Conservation (phyloP, 805 yeast genomes). For the Zygosaccharomyces pseudorouxii region DNA sequence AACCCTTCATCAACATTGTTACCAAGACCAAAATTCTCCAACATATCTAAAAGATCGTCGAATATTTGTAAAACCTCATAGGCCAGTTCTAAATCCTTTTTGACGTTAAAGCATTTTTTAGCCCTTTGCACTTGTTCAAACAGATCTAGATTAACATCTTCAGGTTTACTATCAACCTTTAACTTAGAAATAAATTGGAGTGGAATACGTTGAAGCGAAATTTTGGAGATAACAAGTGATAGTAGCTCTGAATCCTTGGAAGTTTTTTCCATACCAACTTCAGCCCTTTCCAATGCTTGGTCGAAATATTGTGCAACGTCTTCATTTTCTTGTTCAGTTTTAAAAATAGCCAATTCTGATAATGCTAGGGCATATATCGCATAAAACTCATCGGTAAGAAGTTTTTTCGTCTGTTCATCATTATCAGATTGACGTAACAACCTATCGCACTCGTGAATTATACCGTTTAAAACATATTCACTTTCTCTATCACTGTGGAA, state of each 20-base stretch:
- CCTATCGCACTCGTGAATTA: slow-evolving; percentile 89
- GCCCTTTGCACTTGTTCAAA: slow-evolving; percentile 43
- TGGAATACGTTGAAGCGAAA: slow-evolving; percentile 55
- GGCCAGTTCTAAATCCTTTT: slow-evolving; percentile 37
- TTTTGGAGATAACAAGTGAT: slow-evolving; percentile 50
- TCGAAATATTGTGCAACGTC: slow-evolving; percentile 54
- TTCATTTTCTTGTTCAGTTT: slow-evolving; percentile 38
- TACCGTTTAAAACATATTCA: slow-evolving; percentile 69
- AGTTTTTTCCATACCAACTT: neutral
- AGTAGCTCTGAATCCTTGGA: slow-evolving; percentile 43
- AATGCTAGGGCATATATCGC: slow-evolving; percentile 70
- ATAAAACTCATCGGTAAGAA: slow-evolving; percentile 53
- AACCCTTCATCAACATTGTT: slow-evolving; percentile 51
- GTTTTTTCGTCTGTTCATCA: slow-evolving; percentile 19
- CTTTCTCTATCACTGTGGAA: slow-evolving; percentile 51
- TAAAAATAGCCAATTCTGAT: slow-evolving; percentile 57
- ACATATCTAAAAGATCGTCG: slow-evolving; percentile 65
- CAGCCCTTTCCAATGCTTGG: slow-evolving; percentile 48
- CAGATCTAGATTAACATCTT: slow-evolving; percentile 36
- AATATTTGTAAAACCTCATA: slow-evolving; percentile 52
- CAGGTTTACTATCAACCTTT: slow-evolving; percentile 36
- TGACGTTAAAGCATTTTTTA: slow-evolving; percentile 41
- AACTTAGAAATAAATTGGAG: slow-evolving; percentile 51
- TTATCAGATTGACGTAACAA: slow-evolving; percentile 45
- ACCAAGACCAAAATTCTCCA: slow-evolving; percentile 59